Percentiles rank a stretch among this genome's conserved stretches.
Evolutionary conservation across 192 early-diverging fungal genomes (phyloP).

Genomic region (Entomortierella parvispora): DNA sequence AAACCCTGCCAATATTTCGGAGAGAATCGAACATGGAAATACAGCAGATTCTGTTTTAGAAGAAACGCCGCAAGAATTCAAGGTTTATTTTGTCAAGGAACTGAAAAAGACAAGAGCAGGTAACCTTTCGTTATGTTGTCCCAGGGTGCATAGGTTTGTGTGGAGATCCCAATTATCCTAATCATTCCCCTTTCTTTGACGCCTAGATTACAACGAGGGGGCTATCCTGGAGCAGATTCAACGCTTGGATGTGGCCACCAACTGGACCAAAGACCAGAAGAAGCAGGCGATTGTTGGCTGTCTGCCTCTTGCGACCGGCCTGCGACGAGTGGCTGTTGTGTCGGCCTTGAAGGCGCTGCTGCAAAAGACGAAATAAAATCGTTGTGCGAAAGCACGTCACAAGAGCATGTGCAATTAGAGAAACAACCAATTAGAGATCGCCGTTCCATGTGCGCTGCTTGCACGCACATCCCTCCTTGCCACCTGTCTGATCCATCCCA

Average conservation of each 20-base stretch:
- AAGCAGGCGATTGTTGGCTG: slow-evolving; percentile 5
- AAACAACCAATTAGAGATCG: too few relatives aligned
- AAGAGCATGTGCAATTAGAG: too few relatives aligned
- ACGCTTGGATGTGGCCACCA: slow-evolving; percentile 10
- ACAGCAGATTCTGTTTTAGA: not conserved
- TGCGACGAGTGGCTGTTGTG: slow-evolving; percentile 22
- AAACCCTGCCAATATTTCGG: too few relatives aligned
- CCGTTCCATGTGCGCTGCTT: too few relatives aligned
- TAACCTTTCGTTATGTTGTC: not conserved
- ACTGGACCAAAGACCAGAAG: slow-evolving; percentile 38
- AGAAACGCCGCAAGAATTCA: slow-evolving; percentile 6
- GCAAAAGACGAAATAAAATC: slow-evolving; percentile 22
- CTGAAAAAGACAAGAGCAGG: slow-evolving; percentile 3
- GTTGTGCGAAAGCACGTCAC: too few relatives aligned
- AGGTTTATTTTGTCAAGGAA: slow-evolving; percentile 12
- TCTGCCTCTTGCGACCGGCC: slow-evolving; percentile 13
- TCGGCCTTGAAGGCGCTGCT: not conserved
- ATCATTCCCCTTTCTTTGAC: not conserved
- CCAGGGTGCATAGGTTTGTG: not conserved
- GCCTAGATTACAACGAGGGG: slow-evolving; percentile 20
- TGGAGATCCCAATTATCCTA: not conserved
- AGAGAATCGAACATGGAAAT: too few relatives aligned
- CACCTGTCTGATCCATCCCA: too few relatives aligned
- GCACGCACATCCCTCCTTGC: too few relatives aligned
- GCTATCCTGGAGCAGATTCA: slow-evolving; percentile 20